These are phyloP conservation scores for Dendrocalamus latiflorus DNA, from an alignment of 202 grass and related monocot genomes.

Conservation along the genomic window DNA sequence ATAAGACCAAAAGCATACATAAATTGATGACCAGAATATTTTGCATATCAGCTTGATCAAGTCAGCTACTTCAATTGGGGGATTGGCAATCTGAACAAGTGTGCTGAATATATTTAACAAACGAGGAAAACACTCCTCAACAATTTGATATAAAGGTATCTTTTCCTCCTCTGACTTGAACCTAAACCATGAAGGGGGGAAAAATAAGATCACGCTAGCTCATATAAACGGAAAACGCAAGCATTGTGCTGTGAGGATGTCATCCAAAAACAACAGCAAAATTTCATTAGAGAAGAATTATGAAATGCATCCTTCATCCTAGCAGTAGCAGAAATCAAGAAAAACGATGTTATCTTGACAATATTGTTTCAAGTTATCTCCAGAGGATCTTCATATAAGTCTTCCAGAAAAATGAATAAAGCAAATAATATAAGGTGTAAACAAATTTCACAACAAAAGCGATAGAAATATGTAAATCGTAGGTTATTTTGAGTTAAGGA, in stretches of 20 bases:
- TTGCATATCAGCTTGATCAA: conserved; percentile 82
- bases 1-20: conserved; percentile 45
- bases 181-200: conserved; percentile 27
- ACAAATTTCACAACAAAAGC: neutral
- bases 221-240: neutral
- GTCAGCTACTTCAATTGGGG: conserved; percentile 76
- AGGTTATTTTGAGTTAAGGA: neutral
- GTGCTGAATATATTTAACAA: conserved; percentile 69
- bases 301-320: neutral
- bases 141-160: conserved; percentile 66
- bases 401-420: neutral
- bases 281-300: neutral
- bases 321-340: neutral
- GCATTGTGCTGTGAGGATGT: neutral
- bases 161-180: conserved; percentile 90
- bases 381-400: neutral
- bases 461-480: neutral
- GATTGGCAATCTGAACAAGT: conserved; percentile 66
- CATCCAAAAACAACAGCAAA: neutral
- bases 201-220: neutral
- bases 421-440: neutral
- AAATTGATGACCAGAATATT: conserved; percentile 95
- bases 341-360: neutral
- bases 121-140: conserved; percentile 73
- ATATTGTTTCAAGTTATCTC: neutral